Base-by-base conservation (phyloP, 352 stramenopile genomes). In the Globisporangium sylvaticum region DNA sequence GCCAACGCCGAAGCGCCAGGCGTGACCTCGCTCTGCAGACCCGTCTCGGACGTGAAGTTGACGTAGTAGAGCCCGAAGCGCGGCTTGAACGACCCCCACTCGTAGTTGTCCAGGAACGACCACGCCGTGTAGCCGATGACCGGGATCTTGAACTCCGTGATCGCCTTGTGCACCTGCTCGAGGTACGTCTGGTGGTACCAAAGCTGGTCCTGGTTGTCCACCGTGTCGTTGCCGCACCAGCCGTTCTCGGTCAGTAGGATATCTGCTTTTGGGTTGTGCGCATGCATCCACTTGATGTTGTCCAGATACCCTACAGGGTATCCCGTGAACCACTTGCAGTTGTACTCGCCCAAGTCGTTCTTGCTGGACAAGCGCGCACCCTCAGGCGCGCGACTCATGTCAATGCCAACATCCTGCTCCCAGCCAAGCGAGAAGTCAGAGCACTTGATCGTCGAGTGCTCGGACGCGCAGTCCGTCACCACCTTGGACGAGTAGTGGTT, bases 81-180 rank as follows among this genome's bases (percentile, higher is more conserved):
- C 15, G 76, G 74, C 46, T 81, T 71, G 62, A 82, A 90, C 48
- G 78, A 88, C 1, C 92, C 78, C 96, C 96, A 99, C 73, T 99
- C 95, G 75, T 97, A 98, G 69, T 98, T 98, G 72, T 98, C 94
- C 42, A 98, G 69, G 32, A 98, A 88, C 46, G 79, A 93, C 92
- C 94, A 98, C 14, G 88, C 89, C 73, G 94, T 97, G 72, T 98
- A 98, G 6, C 88, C 91, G 52, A 80, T 69, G 29, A 98, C 62
- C 31, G 73, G 68, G 42, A 88, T 77, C 4, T 80, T 71, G 61
- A 79, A 69, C 53, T 84, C 65, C 20, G 68, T 71, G 34, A 87
- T 81, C 27, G 77, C 79, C 39, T 72, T 73, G 73, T 87, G 80
- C 52, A 87, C 78, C 61, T 80, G 67, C 12, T 69, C 67, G 24